Evolutionary conservation across 2,329 filamentous ascomycete species (phyloP), one percentile per base, ranked within the genome.

Genomic region (Leptographium wingfieldii): DNA sequence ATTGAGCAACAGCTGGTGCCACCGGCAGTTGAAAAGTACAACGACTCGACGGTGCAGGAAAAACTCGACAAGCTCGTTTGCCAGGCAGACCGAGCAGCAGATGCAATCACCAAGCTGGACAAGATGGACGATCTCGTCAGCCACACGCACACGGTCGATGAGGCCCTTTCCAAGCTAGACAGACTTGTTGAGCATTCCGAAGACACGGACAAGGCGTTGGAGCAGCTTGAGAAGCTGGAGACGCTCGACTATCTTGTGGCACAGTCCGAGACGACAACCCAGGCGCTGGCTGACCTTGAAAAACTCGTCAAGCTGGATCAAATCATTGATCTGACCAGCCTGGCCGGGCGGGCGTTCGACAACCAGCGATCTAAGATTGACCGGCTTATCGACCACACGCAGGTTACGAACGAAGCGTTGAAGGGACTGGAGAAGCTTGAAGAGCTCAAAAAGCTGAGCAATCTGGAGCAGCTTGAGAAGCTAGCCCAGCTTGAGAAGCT

Each of bases 211-310:
- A 61, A 59, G 57, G 52, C 60, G 0, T 52, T 63, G 22, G 46
- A 33, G 25, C 33, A 58, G 43, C 62, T 64, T 5, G 59, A 59
- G 7, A 56, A 56, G 31, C 58, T 59, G 14, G 58, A 59, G 9
- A 49, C 56, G 46, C 43, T 59, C 4, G 74, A 77, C 60, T 75
- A 73, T 61, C 73, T 87, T 5, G 77, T 91, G 46, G 81, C 81
- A 51, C 84, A 89, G 68, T 57, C 81, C 43, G 78, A 84, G 33
- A 79, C 82, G n/a, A 82, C 88, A 0, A 81, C 80, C 56, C 85
- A 90, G 68, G 84, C 88, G 2, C 82, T 90, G 49, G 78, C 80
- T 6, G 88, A 92, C 65, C 59, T 63, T n/a, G 61, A 62, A 16
- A 61, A 58, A 59, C 56, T 64, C 10, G 51, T 38, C 16, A 64